Conservation (phyloP, 345 rosid genomes). For the Iberis pinnata region DNA sequence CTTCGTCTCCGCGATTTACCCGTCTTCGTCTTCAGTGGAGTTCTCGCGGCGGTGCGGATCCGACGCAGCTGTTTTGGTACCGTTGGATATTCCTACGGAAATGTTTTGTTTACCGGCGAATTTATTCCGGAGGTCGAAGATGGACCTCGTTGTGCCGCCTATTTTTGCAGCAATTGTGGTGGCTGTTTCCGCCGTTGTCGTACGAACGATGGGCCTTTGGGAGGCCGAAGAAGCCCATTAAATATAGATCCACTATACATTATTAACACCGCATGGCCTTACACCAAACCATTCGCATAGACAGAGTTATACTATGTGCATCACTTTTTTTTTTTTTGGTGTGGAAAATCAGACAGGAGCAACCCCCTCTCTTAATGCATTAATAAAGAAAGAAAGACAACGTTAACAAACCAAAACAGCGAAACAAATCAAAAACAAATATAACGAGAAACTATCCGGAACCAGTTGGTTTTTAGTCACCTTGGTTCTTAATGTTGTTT, state of each 20-base stretch:
- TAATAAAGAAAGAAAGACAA: too few relatives aligned
- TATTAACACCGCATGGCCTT: too few relatives aligned
- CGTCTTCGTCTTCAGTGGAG: constrained; percentile 36
- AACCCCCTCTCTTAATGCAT: too few relatives aligned
- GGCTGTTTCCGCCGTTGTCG: constrained; percentile 61
- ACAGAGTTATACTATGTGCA: too few relatives aligned
- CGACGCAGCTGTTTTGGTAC: constrained; percentile 46
- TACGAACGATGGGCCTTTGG: constrained; percentile 61
- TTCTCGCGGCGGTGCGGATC: constrained; percentile 38
- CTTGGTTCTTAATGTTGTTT: too few relatives aligned
- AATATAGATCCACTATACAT: constrained; percentile 14
- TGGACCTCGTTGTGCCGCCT: constrained; percentile 71
- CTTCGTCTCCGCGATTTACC: constrained; percentile 55
- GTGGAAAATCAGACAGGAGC: too few relatives aligned
- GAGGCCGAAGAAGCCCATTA: constrained; percentile 45
- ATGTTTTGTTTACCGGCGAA: constrained; percentile 55
- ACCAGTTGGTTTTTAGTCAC: too few relatives aligned
- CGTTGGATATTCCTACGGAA: constrained; percentile 59
- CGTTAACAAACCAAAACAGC: too few relatives aligned
- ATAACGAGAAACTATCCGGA: too few relatives aligned
- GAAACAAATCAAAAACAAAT: too few relatives aligned
- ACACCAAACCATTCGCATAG: too few relatives aligned
- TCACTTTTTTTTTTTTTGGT: too few relatives aligned
- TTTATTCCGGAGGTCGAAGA: constrained; percentile 46
- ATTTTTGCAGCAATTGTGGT: constrained; percentile 79